Conservation (phyloP, 805 yeast species). For the Myxozyma melibiosi region DNA sequence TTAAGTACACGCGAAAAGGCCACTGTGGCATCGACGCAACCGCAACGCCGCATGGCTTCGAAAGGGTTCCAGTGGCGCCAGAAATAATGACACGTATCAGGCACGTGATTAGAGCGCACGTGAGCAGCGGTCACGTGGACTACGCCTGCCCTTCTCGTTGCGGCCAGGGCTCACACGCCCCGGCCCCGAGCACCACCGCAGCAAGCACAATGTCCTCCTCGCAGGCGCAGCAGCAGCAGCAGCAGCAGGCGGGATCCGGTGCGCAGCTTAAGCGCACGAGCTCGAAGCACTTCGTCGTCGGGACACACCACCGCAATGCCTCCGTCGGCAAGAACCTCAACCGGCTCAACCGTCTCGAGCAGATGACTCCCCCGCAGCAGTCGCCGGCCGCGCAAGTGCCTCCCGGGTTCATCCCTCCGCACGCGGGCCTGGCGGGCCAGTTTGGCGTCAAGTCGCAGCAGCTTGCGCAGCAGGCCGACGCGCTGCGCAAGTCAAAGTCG, state of each 20-base stretch:
- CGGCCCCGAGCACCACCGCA: background rate
- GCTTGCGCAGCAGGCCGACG: constrained; percentile 1
- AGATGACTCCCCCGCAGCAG: constrained; percentile 9
- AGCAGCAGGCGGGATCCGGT: constrained; percentile 3
- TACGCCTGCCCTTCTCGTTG: too few relatives aligned
- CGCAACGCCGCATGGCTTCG: constrained; percentile 7
- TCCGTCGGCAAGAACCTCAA: constrained; percentile 26
- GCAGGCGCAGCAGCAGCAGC: constrained; percentile 10
- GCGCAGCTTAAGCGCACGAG: constrained; percentile 13
- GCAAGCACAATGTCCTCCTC: constrained; percentile 1
- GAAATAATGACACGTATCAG: too few relatives aligned
- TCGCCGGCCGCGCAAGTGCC: constrained; percentile 8
- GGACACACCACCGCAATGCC: constrained; percentile 26
- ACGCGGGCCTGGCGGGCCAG: constrained; percentile 20
- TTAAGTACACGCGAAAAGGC: constrained; percentile 24
- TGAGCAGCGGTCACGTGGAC: too few relatives aligned
- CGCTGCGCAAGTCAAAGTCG: constrained; percentile 5
- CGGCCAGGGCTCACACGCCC: too few relatives aligned
- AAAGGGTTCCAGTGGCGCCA: background rate
- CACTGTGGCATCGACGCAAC: constrained; percentile 32
- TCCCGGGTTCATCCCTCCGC: constrained; percentile 13
- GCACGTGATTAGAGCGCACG: too few relatives aligned
- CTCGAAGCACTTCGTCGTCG: constrained; percentile 32
- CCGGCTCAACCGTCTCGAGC: constrained; percentile 21
- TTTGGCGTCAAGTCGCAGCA: constrained; percentile 13